Percentiles rank a stretch among this genome's conserved stretches.
These are phyloP conservation scores for Schrenkiella parvula DNA, from an alignment of 345 rosid genomes.

Conservation along the genomic window DNA sequence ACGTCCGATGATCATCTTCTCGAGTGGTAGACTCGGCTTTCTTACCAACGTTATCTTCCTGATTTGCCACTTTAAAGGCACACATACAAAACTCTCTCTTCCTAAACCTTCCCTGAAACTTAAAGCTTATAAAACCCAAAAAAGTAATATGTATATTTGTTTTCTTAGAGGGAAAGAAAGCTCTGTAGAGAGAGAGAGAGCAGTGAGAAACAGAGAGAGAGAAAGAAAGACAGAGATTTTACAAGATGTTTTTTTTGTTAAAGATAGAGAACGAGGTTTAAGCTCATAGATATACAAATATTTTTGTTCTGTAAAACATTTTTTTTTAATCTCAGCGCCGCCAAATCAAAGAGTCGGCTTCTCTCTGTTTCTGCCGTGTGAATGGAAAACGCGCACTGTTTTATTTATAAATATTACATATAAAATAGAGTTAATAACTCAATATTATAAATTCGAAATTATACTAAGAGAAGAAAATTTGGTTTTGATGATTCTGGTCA, in stretches of 20 bases:
- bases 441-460: not conserved
- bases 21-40: slow-evolving; percentile 15
- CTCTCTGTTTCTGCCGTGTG: slow-evolving; percentile 20
- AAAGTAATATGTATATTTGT: not conserved
- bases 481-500: slow-evolving; percentile 15
- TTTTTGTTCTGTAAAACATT: not conserved
- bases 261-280: slow-evolving; percentile 20
- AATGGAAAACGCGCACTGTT: not conserved
- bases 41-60: slow-evolving; percentile 23
- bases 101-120: not conserved
- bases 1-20: slow-evolving; percentile 29
- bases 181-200: slow-evolving; percentile 20
- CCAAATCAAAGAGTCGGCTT: slow-evolving; percentile 28
- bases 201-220: slow-evolving; percentile 1
- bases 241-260: slow-evolving; percentile 5
- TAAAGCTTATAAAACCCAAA: slow-evolving; percentile 14
- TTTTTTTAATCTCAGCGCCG: slow-evolving; percentile 19
- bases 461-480: slow-evolving; percentile 9
- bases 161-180: slow-evolving; percentile 36
- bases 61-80: slow-evolving; percentile 37
- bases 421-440: not conserved
- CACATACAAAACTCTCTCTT: slow-evolving; percentile 20
- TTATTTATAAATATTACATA: not conserved
- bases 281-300: slow-evolving; percentile 16
- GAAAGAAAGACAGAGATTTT: slow-evolving; percentile 12